phyloP scores from a whole-genome alignment of 345 rosid genomes.

The Physaria fendleri region DNA sequence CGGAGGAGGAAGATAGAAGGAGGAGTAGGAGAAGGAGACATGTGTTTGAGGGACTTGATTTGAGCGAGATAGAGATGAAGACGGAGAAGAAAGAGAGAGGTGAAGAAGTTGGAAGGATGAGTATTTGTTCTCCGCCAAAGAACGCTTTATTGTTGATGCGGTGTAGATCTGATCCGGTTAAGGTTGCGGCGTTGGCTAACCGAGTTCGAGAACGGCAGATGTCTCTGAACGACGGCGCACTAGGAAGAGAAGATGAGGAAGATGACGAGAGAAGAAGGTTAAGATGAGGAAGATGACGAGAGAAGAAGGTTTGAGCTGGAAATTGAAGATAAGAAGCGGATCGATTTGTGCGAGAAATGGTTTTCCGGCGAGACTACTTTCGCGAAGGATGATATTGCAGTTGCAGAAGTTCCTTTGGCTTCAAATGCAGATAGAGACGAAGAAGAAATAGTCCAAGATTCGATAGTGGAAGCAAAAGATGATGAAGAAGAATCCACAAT shows the following conservation, averaged over 20 bases:
- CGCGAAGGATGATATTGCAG: constrained; percentile 9
- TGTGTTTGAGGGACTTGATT: constrained; percentile 61
- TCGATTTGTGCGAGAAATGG: constrained; percentile 30
- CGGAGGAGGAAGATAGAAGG: constrained; percentile 34
- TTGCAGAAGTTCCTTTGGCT: not conserved
- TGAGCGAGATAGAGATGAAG: constrained; percentile 34
- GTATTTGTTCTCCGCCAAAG: constrained; percentile 71
- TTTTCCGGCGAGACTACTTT: constrained; percentile 24
- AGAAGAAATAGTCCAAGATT: constrained; percentile 23
- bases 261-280: constrained; percentile 12
- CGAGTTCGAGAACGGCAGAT: constrained; percentile 58
- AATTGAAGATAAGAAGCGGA: constrained; percentile 31
- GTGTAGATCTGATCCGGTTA: constrained; percentile 94
- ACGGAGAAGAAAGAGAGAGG: constrained; percentile 41
- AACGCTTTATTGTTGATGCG: constrained; percentile 86
- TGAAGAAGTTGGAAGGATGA: constrained; percentile 45
- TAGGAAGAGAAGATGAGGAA: constrained; percentile 8
- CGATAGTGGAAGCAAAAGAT: constrained; percentile 19
- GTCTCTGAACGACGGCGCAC: constrained; percentile 22
- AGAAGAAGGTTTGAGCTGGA: constrained; percentile 28
- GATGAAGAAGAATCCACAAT: constrained; percentile 17
- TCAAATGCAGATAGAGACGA: constrained; percentile 5
- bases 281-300: constrained; percentile 2
- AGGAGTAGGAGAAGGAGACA: constrained; percentile 64
- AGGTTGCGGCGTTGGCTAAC: constrained; percentile 80